Evolutionary conservation across 495 filamentous ascomycete species (phyloP).

Genomic region (Hyaloscypha finlandica): DNA sequence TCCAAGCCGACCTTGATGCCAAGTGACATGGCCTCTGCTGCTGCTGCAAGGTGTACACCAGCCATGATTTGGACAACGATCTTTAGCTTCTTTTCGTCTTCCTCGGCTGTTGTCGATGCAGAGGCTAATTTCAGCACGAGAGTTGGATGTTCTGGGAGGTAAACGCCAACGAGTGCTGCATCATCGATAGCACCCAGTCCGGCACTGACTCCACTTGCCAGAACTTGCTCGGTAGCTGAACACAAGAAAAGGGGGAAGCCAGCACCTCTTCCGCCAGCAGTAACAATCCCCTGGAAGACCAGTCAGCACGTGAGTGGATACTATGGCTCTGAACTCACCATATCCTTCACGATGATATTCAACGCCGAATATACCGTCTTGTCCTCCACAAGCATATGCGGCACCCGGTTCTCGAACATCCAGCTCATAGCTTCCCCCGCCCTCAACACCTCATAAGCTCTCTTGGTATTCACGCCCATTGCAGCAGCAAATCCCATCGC

Average conservation of each 20-base stretch:
- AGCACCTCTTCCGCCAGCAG: constrained; percentile 59
- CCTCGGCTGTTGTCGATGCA: constrained; percentile 29
- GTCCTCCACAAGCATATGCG: constrained; percentile 68
- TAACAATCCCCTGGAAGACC: constrained; percentile 61
- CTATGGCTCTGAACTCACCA: constrained; percentile 31
- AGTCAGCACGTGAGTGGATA: neutral
- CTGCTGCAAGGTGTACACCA: constrained; percentile 64
- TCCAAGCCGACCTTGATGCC: constrained; percentile 64
- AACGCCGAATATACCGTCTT: constrained; percentile 69
- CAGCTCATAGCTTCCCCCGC: constrained; percentile 66
- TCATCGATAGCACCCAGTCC: constrained; percentile 71
- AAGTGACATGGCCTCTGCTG: constrained; percentile 68
- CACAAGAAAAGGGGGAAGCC: constrained; percentile 71
- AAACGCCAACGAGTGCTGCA: constrained; percentile 68
- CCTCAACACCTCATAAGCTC: constrained; percentile 59
- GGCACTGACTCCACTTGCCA: constrained; percentile 57
- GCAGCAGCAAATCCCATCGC: constrained; percentile 71
- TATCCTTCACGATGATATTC: constrained; percentile 80
- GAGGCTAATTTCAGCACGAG: constrained; percentile 25
- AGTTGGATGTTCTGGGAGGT: constrained; percentile 41
- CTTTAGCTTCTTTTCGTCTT: constrained; percentile 44
- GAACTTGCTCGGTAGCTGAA: constrained; percentile 70
- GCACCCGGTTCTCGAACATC: constrained; percentile 80
- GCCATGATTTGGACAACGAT: constrained; percentile 62
- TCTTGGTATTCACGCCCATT: constrained; percentile 62